Base-by-base conservation (phyloP, 305 asterid species). In the Fraxinus latifolia region DNA sequence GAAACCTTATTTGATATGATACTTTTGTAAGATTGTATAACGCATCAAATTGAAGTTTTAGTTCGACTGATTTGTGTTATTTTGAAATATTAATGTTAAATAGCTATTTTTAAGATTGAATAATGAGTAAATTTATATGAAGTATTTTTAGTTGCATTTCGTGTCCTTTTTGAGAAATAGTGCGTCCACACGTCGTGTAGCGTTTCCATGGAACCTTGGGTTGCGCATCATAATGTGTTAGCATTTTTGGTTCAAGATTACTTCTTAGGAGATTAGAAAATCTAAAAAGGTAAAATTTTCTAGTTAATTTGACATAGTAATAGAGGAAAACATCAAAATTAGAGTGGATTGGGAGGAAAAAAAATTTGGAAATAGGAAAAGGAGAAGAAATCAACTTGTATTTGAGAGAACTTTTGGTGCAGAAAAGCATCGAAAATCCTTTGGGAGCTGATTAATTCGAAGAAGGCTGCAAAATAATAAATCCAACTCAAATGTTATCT, bases 211-310 rank as follows among this genome's bases (percentile, higher is more conserved):
- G 68, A 21, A 58, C 68, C 31, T 58, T 58, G 74, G 75, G 70
- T 70, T 58, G 9, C 31, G 60, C 23, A 15, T 39, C 15, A 36
- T 71, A 2, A 27, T 25, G 25, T 36, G 34, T 76, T 33, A 21
- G 50, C 71, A 73, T 65, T 21, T 62, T 32, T 4, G 19, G 5
- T 75, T 75, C 68, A 39, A 37, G 60, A 27, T 75, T 65, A 19
- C 65, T 12, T 58, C 17, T 71, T 14, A 21, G 60, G 83, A 44
- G 47, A 80, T 72, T 73, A 11, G 74, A 73, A 80, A 25, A 60
- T 12, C 79, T 3, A 4, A 32, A 32, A 68, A 81, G 67, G 67
- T 75, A 17, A 58, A 58, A 7, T 1, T 19, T 58, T 58, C 68
- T 58, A 17, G 29, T 58, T 58, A 55, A 55, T n/a, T 55, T 55